Evolutionary conservation across 352 stramenopile genomes (phyloP), one percentile per base, ranked within the genome.

Genomic region (Pythium sp.): DNA sequence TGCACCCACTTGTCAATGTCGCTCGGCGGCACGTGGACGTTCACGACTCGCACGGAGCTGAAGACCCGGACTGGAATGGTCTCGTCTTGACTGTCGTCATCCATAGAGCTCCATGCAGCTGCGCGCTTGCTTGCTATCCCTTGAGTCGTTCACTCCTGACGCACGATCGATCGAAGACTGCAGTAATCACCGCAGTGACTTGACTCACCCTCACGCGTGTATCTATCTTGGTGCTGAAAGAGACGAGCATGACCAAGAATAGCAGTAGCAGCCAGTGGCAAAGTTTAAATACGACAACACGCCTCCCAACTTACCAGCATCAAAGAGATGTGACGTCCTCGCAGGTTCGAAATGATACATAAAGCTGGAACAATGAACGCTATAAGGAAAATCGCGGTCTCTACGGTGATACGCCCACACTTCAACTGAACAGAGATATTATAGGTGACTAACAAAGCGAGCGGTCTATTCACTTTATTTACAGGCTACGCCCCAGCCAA

Each of bases 1-100:
- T 6, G 24, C 3, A 86, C 70, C 36, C 20, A 73, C 0, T 61
- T 36, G 36, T 67, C 58, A 6, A 84, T 81, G n/a, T 84, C 62
- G 24, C 58, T 64, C 6, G 58, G 58, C 2, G 58, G 36, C 14
- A 56, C 38, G 58, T 22, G 6, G 41, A 64, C 28, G 58, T 36
- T 28, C 38, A 53, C 30, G 30, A 56, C 7, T 2, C 18, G 58
- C 58, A 32, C 28, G 5, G 54, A 59, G 28, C 36, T 41, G 36
- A 28, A 38, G 28, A 53, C 18, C 7, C 28, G 54, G 36, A 55
- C 8, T 26, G 36, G 24, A n/a, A 56, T 51, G 12, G 22, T 41
- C 22, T 64, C 58, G 24, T 53, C 36, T 41, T 36, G 38, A 15
- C 20, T 15, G 34, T 34, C 54, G 26, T 59, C 28, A 24, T 41